Conservation (phyloP, 768 basidiomycete species). For the Amyloporia xantha region DNA sequence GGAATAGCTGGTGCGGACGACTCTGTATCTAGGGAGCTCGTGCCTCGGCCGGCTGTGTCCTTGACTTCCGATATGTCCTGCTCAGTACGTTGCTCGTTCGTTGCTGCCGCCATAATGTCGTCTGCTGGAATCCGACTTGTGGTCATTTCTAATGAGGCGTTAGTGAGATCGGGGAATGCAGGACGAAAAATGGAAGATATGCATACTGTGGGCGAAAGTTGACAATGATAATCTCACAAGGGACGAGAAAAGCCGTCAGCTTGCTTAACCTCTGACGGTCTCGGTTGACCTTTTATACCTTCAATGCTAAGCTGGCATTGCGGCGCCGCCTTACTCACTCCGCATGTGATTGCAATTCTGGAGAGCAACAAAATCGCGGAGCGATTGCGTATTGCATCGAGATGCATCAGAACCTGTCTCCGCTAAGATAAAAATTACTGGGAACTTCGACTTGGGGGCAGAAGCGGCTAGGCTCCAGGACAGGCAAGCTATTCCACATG, state of each 20-base stretch:
- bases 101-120: background rate
- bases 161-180: background rate
- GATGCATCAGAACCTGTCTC: background rate
- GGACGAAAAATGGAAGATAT: background rate
- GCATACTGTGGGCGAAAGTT: too few relatives aligned
- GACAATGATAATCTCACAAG: background rate
- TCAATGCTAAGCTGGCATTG: background rate
- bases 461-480: background rate
- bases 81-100: background rate
- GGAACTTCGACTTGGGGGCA: background rate
- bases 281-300: background rate
- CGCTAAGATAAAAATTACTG: background rate
- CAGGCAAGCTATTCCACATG: background rate
- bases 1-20: background rate
- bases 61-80: too few relatives aligned
- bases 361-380: too few relatives aligned
- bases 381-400: too few relatives aligned
- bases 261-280: background rate
- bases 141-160: background rate
- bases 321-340: background rate
- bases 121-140: background rate
- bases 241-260: background rate
- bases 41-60: too few relatives aligned
- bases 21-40: background rate
- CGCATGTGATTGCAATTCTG: background rate